Evolutionary conservation across 306 rosid genomes (phyloP).

Genomic region (Pachyrhizus erosus): DNA sequence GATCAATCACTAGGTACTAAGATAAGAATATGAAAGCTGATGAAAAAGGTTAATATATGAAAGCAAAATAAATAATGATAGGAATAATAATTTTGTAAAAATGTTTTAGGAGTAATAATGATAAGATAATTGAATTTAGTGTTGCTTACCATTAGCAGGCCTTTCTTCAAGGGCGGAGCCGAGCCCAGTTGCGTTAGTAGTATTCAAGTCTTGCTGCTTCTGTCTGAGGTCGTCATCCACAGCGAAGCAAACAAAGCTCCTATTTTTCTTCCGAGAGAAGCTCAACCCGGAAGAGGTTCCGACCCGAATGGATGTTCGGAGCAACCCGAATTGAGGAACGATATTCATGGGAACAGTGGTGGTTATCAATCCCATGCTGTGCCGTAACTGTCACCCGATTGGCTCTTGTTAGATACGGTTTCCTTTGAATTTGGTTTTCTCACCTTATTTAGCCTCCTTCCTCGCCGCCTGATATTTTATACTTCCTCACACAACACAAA

Average conservation of each 20-base stretch:
- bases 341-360: slow-evolving; percentile 50
- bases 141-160: slow-evolving; percentile 61
- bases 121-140: not conserved
- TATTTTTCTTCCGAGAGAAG: slow-evolving; percentile 30
- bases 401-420: slow-evolving; percentile 32
- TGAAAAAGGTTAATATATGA: not conserved
- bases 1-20: not conserved
- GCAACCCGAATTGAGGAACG: slow-evolving; percentile 53
- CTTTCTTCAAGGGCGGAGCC: slow-evolving; percentile 76
- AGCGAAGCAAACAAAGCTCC: slow-evolving; percentile 62
- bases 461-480: slow-evolving; percentile 8
- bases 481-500: not conserved
- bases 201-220: slow-evolving; percentile 58
- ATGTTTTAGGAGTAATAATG: not conserved
- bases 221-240: slow-evolving; percentile 76
- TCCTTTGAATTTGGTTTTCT: not conserved
- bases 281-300: slow-evolving; percentile 41
- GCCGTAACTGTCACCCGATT: slow-evolving; percentile 38
- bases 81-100: not conserved
- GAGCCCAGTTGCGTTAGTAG: slow-evolving; percentile 38
- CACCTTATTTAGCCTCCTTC: not conserved
- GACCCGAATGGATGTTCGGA: slow-evolving; percentile 50
- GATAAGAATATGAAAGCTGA: not conserved
- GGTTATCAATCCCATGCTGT: slow-evolving; percentile 79
- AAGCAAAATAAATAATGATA: not conserved